phyloP scores from a whole-genome alignment of 164 flowering plant genomes.

The Tetrastigma voinierianum region DNA sequence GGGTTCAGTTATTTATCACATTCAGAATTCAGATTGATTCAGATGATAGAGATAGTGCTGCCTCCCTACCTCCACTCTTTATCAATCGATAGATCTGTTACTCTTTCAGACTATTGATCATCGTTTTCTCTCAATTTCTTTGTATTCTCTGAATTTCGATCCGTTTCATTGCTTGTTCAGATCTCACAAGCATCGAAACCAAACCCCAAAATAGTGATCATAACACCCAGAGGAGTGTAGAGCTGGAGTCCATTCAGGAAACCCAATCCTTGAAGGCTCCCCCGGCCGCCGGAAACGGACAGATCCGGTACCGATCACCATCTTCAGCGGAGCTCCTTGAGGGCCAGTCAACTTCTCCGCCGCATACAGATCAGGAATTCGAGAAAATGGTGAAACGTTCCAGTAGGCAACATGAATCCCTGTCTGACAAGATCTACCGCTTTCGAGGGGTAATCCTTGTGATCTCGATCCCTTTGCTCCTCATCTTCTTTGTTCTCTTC shows the following conservation, averaged over 20 bases:
- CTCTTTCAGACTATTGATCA: no score
- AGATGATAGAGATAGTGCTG: no score
- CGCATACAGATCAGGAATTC: neutral
- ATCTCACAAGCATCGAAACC: no score
- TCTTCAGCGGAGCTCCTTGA: constrained; percentile 83
- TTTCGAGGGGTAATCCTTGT: constrained; percentile 57
- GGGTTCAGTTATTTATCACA: no score
- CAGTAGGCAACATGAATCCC: constrained; percentile 35
- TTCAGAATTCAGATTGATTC: no score
- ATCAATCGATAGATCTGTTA: no score
- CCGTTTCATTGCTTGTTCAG: no score
- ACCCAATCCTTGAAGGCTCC: constrained; percentile 44
- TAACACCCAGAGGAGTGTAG: neutral
- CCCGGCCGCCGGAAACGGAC: constrained; percentile 53
- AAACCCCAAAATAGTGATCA: no score
- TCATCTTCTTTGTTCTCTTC: constrained; percentile 58
- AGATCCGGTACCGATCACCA: constrained; percentile 94
- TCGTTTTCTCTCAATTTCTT: no score
- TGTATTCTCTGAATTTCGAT: no score
- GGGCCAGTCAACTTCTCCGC: constrained; percentile 22
- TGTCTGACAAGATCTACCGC: constrained; percentile 62
- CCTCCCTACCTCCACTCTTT: no score
- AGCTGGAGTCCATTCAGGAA: constrained; percentile 68
- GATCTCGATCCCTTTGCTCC: constrained; percentile 63
- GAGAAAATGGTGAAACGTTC: constrained; percentile 37